Evolutionary conservation across 768 basidiomycete genomes (phyloP).

Genomic region (Cystofilobasidium capitatum): DNA sequence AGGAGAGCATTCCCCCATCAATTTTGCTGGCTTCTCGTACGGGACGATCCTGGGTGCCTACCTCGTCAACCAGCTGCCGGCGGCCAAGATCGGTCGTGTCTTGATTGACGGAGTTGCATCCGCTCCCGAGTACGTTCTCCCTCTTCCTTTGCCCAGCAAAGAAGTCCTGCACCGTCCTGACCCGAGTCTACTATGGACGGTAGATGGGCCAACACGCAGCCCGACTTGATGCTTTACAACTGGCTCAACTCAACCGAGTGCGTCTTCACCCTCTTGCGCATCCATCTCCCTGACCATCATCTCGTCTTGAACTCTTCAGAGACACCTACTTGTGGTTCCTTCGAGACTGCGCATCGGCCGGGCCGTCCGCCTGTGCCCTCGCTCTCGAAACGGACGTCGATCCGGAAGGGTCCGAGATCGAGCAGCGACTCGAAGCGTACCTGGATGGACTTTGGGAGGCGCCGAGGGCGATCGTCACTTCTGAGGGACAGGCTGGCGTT

Average conservation of each 20-base stretch:
- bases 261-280: background rate
- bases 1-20: slow-evolving; percentile 27
- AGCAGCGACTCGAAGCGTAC: slow-evolving; percentile 9
- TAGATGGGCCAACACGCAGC: slow-evolving; percentile 26
- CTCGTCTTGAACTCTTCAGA: background rate
- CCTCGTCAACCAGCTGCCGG: slow-evolving; percentile 23
- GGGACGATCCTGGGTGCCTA: slow-evolving; percentile 29
- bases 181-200: background rate
- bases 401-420: slow-evolving; percentile 12
- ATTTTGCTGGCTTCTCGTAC: slow-evolving; percentile 27
- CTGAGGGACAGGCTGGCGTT: slow-evolving; percentile 2
- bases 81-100: slow-evolving; percentile 20
- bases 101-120: slow-evolving; percentile 28
- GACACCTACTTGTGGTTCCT: slow-evolving; percentile 20
- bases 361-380: slow-evolving; percentile 8
- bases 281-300: background rate
- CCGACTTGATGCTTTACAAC: slow-evolving; percentile 24
- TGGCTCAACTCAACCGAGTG: slow-evolving; percentile 26
- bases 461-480: background rate
- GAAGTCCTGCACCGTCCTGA: background rate
- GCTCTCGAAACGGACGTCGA: slow-evolving; percentile 8
- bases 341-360: slow-evolving; percentile 11
- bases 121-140: slow-evolving; percentile 17
- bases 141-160: no score
- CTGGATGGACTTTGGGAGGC: slow-evolving; percentile 13